phyloP scores from a whole-genome alignment of 2,329 filamentous ascomycete genomes.

The Monilinia fructigena region DNA sequence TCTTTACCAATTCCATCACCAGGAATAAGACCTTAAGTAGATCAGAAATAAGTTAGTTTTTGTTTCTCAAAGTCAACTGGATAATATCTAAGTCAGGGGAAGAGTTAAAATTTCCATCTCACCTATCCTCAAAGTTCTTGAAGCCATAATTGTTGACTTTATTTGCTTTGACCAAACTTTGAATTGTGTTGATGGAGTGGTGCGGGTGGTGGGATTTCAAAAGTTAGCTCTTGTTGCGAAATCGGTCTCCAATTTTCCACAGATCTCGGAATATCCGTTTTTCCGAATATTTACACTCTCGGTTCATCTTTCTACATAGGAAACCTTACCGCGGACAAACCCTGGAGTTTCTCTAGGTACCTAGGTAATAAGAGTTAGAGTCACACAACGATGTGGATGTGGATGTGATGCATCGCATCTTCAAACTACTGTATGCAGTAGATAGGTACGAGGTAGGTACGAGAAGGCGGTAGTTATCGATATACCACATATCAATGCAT shows the following conservation, averaged over 20 bases:
- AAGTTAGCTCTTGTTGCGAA: slow-evolving; percentile 7
- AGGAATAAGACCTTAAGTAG: slow-evolving; percentile 76
- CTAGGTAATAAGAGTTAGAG: too few species aligned
- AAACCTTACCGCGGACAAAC: too few species aligned
- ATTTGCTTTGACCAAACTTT: slow-evolving; percentile 20
- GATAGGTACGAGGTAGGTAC: too few species aligned
- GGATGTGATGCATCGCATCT: too few species aligned
- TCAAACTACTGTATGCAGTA: too few species aligned
- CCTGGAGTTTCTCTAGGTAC: too few species aligned
- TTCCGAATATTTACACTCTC: not conserved
- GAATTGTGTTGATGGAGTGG: not conserved
- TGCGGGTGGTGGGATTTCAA: slow-evolving; percentile 6
- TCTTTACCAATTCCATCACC: slow-evolving; percentile 98
- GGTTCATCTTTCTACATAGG: not conserved
- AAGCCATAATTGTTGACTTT: slow-evolving; percentile 51
- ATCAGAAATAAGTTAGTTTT: slow-evolving; percentile 24
- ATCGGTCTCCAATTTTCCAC: slow-evolving; percentile 2
- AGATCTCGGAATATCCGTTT: not conserved
- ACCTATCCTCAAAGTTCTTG: slow-evolving; percentile 68
- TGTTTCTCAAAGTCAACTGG: not conserved
- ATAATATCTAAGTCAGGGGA: not conserved
- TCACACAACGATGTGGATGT: too few species aligned
- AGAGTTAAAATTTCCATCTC: slow-evolving; percentile 34
- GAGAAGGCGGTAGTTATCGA: too few species aligned
- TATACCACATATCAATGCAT: too few species aligned